phyloP scores from a whole-genome alignment of 164 flowering plant species.

The Magnolia changhungtana region DNA sequence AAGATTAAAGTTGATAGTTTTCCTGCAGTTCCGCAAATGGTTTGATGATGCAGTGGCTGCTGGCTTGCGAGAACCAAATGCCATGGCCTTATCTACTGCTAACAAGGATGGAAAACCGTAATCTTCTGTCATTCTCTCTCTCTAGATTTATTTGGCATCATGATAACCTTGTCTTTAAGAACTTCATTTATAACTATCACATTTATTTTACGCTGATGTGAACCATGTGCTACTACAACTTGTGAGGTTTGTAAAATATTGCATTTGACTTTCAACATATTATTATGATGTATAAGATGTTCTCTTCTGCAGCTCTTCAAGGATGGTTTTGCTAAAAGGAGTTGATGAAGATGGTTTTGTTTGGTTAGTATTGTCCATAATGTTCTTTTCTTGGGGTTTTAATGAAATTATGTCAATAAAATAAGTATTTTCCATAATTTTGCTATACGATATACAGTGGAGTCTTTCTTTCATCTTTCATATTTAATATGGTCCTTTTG shows the following conservation, averaged over 20 bases:
- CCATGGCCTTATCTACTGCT: conserved; percentile 87
- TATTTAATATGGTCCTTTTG: neutral
- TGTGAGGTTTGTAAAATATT: neutral
- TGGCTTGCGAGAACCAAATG: conserved; percentile 87
- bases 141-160: neutral
- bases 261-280: neutral
- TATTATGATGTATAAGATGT: neutral
- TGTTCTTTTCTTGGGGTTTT: neutral
- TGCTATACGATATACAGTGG: neutral
- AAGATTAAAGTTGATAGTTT: neutral
- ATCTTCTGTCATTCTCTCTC: conserved; percentile 13
- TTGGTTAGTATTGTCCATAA: conserved; percentile 49
- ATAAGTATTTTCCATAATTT: neutral
- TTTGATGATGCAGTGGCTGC: conserved; percentile 88
- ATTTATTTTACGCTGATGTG: neutral
- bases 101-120: conserved; percentile 78
- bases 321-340: conserved; percentile 92
- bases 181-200: neutral
- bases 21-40: conserved; percentile 82
- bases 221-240: neutral
- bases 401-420: neutral
- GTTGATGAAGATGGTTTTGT: conserved; percentile 86
- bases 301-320: conserved; percentile 60
- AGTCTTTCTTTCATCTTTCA: no score
- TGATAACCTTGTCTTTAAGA: neutral